Conservation (phyloP, 2,329 filamentous ascomycete species). For the Pestalotiopsis sp. region DNA sequence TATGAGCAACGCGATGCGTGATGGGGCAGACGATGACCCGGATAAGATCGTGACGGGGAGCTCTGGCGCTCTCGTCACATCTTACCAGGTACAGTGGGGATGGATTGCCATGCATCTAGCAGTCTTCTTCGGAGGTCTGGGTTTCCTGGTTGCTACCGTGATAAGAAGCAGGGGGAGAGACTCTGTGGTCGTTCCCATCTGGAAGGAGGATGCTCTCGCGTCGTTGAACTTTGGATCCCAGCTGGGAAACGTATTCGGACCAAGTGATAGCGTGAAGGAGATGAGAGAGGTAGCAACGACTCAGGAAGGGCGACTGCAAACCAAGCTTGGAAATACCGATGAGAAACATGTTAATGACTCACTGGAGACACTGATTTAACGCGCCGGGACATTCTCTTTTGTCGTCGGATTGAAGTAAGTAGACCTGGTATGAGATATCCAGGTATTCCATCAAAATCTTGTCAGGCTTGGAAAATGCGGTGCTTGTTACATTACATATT, state of each 20-base stretch:
- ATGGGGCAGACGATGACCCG: background rate
- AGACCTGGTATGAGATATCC: no score
- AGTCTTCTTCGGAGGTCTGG: background rate
- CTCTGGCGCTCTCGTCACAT: background rate
- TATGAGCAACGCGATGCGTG: conserved; percentile 1
- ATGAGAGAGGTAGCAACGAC: background rate
- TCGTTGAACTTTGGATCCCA: background rate
- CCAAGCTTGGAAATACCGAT: background rate
- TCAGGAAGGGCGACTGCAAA: background rate
- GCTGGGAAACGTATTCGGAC: background rate
- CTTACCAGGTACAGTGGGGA: background rate
- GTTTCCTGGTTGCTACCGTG: background rate
- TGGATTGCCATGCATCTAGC: background rate
- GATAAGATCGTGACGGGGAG: background rate
- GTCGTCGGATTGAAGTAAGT: no score
- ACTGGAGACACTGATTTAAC: background rate
- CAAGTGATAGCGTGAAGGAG: background rate
- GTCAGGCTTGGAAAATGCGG: no score
- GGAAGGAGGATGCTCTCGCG: background rate
- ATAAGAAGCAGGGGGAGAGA: no score
- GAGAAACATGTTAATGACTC: background rate
- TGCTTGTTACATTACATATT: no score
- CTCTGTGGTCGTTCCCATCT: background rate
- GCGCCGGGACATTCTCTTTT: no score
- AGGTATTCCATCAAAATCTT: no score